phyloP scores from a whole-genome alignment of 116 monocot genomes.

The Phalaenopsis hybrid region DNA sequence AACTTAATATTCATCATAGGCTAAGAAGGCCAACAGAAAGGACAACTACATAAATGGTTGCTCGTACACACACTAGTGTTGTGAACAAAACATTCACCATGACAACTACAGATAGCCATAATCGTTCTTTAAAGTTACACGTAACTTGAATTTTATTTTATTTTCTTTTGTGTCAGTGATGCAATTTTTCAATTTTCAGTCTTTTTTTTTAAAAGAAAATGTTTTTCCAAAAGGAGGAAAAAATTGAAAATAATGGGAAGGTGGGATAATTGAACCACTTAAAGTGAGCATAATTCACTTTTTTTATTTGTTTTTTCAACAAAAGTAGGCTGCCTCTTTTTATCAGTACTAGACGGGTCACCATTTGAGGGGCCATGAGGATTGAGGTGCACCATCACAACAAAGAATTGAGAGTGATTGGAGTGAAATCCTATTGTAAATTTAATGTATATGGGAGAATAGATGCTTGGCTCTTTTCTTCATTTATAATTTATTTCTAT shows the following conservation, averaged over 20 bases:
- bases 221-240: not conserved
- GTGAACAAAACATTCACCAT: too few species aligned
- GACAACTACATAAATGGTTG: too few species aligned
- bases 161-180: not conserved
- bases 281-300: not conserved
- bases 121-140: too few species aligned
- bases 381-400: not conserved
- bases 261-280: not conserved
- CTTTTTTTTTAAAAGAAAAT: not conserved
- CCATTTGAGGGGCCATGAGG: not conserved
- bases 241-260: not conserved
- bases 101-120: too few species aligned
- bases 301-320: constrained; percentile 1
- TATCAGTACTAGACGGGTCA: constrained; percentile 2
- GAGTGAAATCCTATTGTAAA: not conserved
- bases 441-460: too few species aligned
- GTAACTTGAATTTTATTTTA: too few species aligned
- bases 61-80: too few species aligned
- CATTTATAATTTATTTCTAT: too few species aligned
- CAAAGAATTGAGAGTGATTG: not conserved
- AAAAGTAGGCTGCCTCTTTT: not conserved
- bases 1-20: too few species aligned
- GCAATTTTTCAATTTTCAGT: not conserved
- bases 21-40: too few species aligned
- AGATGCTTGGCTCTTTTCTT: too few species aligned